These are phyloP conservation scores for Schizochytrium sp. DNA, from an alignment of 108 stramenopile species.

Conservation along the genomic window DNA sequence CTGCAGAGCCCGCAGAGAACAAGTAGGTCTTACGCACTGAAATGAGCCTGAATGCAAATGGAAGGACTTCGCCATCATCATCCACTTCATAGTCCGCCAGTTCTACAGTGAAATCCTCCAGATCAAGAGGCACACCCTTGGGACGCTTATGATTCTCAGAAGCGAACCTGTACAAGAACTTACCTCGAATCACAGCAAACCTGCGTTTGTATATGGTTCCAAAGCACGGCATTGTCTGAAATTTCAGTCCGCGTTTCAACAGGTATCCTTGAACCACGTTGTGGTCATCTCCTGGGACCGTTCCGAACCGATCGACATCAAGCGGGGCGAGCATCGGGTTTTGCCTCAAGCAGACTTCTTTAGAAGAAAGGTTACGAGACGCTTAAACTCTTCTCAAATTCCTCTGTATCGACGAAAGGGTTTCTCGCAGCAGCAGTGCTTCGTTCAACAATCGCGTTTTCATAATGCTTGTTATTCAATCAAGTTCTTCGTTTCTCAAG, in stretches of 20 bases:
- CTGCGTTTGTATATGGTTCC: slow-evolving; percentile 46
- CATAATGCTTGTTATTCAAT: too few species aligned
- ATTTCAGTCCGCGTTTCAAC: slow-evolving; percentile 7
- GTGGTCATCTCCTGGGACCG: slow-evolving; percentile 17
- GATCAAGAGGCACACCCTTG: slow-evolving; percentile 42
- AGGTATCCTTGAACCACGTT: background rate
- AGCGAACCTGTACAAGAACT: slow-evolving; percentile 45
- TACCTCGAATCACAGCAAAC: slow-evolving; percentile 50
- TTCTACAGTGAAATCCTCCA: slow-evolving; percentile 16
- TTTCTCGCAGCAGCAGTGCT: too few species aligned
- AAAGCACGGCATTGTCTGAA: slow-evolving; percentile 58
- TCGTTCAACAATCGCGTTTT: too few species aligned
- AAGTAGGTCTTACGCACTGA: slow-evolving; percentile 21
- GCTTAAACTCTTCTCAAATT: too few species aligned
- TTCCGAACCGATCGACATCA: background rate
- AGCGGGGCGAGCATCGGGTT: slow-evolving; percentile 16
- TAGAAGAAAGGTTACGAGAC: too few species aligned
- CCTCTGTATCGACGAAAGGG: too few species aligned
- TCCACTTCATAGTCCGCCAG: slow-evolving; percentile 49
- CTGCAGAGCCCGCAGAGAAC: background rate
- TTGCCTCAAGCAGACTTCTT: background rate
- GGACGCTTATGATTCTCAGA: background rate
- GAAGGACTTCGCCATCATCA: slow-evolving; percentile 36
- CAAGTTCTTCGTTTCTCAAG: too few species aligned
- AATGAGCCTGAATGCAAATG: slow-evolving; percentile 15